phyloP scores from a whole-genome alignment of 2,329 filamentous ascomycete genomes.

The Aspergillus neotritici region DNA sequence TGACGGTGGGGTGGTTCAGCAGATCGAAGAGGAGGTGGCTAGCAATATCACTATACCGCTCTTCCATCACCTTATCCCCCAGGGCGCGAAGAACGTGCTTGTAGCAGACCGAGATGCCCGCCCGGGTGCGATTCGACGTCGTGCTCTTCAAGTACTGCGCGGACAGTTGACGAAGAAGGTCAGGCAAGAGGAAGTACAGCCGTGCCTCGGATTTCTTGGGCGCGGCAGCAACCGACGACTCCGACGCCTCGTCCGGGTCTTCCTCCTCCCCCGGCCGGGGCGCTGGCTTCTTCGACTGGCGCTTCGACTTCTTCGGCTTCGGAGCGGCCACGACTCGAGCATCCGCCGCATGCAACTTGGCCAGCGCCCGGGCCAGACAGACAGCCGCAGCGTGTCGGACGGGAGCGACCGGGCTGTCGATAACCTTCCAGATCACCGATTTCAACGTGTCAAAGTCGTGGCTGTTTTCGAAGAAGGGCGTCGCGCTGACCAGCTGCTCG shows the following conservation, averaged over 20 bases:
- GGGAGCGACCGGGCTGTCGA: conserved; percentile 68
- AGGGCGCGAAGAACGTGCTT: conserved; percentile 71
- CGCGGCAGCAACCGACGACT: conserved; percentile 55
- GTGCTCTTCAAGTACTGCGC: conserved; percentile 71
- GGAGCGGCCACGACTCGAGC: conserved; percentile 48
- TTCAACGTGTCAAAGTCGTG: conserved; percentile 88
- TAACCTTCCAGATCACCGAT: conserved; percentile 73
- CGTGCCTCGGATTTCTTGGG: conserved; percentile 66
- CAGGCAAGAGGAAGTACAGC: conserved; percentile 67
- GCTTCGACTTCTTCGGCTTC: conserved; percentile 65
- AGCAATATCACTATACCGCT: conserved; percentile 73
- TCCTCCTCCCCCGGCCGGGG: conserved; percentile 63
- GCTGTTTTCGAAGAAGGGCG: conserved; percentile 77
- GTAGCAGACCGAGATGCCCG: conserved; percentile 83
- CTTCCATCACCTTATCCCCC: conserved; percentile 76
- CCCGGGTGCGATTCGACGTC: conserved; percentile 73
- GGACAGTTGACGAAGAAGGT: conserved; percentile 74
- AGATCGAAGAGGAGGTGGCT: conserved; percentile 76
- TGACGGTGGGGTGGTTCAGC: conserved; percentile 67
- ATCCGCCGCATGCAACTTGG: conserved; percentile 69
- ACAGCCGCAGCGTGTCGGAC: conserved; percentile 83
- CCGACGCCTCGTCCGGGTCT: conserved; percentile 63
- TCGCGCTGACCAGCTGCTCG: conserved; percentile 64
- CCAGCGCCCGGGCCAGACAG: conserved; percentile 74
- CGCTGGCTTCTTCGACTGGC: conserved; percentile 59